Evolutionary conservation across 306 rosid genomes (phyloP).

Genomic region (Quercus wislizeni): DNA sequence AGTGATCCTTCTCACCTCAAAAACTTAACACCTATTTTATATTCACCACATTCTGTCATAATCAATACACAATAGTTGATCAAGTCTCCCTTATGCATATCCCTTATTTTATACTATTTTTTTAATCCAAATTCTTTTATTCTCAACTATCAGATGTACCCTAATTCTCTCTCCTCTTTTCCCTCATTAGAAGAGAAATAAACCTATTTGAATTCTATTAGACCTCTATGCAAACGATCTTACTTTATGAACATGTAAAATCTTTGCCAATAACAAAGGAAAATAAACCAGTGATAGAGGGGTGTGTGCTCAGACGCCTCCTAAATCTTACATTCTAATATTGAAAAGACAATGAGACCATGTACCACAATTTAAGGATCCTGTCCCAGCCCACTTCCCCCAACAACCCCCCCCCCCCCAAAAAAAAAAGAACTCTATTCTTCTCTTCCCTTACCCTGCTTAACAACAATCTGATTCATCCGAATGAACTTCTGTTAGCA

Average conservation of each 20-base stretch:
- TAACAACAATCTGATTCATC: neutral
- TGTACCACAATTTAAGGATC: neutral
- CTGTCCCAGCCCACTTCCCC: neutral
- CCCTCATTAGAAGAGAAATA: neutral
- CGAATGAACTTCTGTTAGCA: neutral
- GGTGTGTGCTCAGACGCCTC: neutral
- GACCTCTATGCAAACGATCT: neutral
- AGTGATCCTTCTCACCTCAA: neutral
- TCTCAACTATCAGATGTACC: neutral
- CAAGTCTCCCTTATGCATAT: too few relatives aligned
- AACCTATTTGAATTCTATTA: neutral
- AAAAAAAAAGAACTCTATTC: too few relatives aligned
- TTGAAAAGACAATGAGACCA: too few relatives aligned
- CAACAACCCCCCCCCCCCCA: too few relatives aligned
- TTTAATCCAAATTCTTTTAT: neutral
- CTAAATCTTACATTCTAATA: neutral
- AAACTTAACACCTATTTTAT: neutral
- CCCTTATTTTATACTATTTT: neutral
- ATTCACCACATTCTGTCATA: neutral
- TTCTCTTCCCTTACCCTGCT: neutral
- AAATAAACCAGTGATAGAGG: neutral
- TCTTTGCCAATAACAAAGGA: neutral
- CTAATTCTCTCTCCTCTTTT: neutral
- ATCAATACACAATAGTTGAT: neutral
- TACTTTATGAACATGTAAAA: neutral